Percentiles rank a stretch among this genome's conserved stretches.
These are phyloP conservation scores for Chalciporus piperatus DNA, from an alignment of 768 basidiomycete species.

Conservation along the genomic window DNA sequence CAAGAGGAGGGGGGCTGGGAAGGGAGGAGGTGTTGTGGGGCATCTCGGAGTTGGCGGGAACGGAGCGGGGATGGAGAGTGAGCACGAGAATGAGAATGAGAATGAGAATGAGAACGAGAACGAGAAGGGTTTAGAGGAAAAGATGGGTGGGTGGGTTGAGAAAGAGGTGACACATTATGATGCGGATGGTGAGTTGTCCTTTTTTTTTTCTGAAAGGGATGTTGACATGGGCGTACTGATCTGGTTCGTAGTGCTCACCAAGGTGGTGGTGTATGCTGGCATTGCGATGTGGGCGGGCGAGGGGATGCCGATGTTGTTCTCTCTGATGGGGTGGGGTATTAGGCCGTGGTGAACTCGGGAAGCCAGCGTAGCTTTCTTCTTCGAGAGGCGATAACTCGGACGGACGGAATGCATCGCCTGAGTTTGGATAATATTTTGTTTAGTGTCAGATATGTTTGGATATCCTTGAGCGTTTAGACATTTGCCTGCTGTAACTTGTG, in stretches of 20 bases:
- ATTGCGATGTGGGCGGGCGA: slow-evolving; percentile 71
- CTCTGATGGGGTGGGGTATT: slow-evolving; percentile 67
- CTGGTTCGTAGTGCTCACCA: slow-evolving; percentile 65
- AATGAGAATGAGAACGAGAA: no score
- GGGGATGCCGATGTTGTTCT: slow-evolving; percentile 64
- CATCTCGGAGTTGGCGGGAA: slow-evolving; percentile 24
- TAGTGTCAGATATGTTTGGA: no score
- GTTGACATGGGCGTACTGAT: neutral
- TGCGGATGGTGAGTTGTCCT: slow-evolving; percentile 64
- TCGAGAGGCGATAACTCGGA: no score
- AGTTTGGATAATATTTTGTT: no score
- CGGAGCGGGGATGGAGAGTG: slow-evolving; percentile 22
- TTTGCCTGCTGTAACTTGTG: no score
- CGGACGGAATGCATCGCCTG: no score
- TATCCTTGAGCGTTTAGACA: no score
- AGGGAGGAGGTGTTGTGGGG: neutral
- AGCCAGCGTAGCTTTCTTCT: no score
- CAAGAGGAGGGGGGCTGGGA: slow-evolving; percentile 20
- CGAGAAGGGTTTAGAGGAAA: slow-evolving; percentile 22
- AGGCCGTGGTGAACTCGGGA: slow-evolving; percentile 37
- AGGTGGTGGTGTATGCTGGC: slow-evolving; percentile 86
- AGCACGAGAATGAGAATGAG: no score
- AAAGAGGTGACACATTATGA: slow-evolving; percentile 69
- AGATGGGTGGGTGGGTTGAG: slow-evolving; percentile 17
- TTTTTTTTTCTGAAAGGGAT: neutral